A percentile compares a stretch with the other conserved stretches of the same genome.
These are phyloP conservation scores for Lagenidium sp. DNA, from an alignment of 352 stramenopile genomes.

Conservation along the genomic window DNA sequence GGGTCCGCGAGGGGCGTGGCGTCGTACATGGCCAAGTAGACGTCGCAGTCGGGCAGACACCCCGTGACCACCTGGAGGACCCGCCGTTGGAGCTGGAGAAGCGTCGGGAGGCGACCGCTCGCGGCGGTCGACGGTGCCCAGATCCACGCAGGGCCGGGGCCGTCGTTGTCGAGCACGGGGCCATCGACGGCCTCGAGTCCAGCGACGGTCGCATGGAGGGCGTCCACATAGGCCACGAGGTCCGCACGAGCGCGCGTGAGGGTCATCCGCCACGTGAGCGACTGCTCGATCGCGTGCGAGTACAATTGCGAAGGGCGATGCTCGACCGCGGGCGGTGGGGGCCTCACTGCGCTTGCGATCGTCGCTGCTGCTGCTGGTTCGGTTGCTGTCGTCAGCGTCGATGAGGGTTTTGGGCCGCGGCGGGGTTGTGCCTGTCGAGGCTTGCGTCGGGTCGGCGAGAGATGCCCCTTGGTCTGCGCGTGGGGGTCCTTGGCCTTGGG, in stretches of 20 bases:
- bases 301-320: conserved; percentile 24
- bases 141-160: conserved; percentile 10
- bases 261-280: conserved; percentile 45
- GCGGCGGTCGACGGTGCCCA: too few species aligned
- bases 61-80: conserved; percentile 39
- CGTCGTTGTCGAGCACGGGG: background rate
- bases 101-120: conserved; percentile 27
- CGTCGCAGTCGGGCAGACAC: conserved; percentile 57
- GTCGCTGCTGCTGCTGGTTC: background rate
- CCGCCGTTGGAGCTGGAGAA: conserved; percentile 51
- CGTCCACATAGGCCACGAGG: conserved; percentile 30
- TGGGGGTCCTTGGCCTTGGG: background rate
- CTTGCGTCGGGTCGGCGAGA: too few species aligned
- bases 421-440: too few species aligned
- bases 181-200: conserved; percentile 4
- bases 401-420: background rate
- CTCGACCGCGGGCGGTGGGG: background rate
- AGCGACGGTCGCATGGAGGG: conserved; percentile 13
- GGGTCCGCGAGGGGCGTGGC: conserved; percentile 26
- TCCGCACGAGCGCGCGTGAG: conserved; percentile 26
- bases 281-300: conserved; percentile 32
- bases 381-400: background rate
- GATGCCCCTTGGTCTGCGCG: background rate
- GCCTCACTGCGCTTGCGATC: background rate
- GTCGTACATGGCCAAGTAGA: conserved; percentile 65